A percentile compares a stretch with the other conserved stretches of the same genome.
phyloP scores from a whole-genome alignment of 1,139 yeast species.

The Diutina catenulata region DNA sequence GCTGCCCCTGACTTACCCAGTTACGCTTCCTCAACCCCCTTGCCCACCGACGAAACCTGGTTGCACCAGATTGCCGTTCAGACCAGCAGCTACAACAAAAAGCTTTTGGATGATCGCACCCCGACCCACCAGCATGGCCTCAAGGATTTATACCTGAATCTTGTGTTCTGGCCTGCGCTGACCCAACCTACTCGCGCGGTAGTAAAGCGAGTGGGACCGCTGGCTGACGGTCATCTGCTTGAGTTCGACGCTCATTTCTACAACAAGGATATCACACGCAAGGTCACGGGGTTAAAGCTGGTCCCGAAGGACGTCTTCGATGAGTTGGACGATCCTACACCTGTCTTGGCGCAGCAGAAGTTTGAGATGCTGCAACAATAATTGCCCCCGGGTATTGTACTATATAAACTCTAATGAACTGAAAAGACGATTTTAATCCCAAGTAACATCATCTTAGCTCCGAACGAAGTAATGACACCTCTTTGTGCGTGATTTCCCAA shows the following conservation, averaged over 20 bases:
- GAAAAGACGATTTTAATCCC: too few species aligned
- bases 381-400: too few species aligned
- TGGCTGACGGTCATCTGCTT: background rate
- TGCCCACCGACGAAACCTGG: constrained; percentile 63
- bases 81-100: constrained; percentile 56
- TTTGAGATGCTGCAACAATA: background rate
- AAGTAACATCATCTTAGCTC: too few species aligned
- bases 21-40: background rate
- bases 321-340: constrained; percentile 25
- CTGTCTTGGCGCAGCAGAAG: background rate
- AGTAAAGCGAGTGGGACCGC: background rate
- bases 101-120: constrained; percentile 47
- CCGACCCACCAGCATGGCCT: constrained; percentile 45
- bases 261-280: constrained; percentile 31
- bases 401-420: too few species aligned
- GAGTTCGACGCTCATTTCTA: constrained; percentile 16
- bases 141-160: constrained; percentile 77
- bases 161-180: constrained; percentile 55
- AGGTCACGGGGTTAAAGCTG: constrained; percentile 50
- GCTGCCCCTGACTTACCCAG: background rate
- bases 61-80: constrained; percentile 74
- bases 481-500: too few species aligned
- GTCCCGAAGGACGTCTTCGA: constrained; percentile 49
- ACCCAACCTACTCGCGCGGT: constrained; percentile 53
- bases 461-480: too few species aligned